Conservation (phyloP, 805 yeast genomes). For the Candida silvatica region DNA sequence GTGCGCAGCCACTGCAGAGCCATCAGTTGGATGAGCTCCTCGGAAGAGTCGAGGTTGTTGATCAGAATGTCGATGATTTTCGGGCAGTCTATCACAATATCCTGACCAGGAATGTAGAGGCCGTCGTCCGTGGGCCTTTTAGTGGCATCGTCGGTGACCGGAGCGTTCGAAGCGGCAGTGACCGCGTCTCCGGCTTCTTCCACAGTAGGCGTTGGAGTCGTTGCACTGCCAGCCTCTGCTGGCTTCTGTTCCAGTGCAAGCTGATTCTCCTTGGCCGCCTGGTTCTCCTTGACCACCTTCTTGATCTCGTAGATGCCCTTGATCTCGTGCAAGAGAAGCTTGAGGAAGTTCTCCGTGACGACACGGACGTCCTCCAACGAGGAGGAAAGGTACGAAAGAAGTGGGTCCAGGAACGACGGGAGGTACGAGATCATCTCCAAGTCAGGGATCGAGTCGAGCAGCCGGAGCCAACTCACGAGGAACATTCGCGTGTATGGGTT, state of each 20-base stretch:
- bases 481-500: slow-evolving; percentile 92
- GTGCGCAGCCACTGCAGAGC: slow-evolving; percentile 78
- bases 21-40: slow-evolving; percentile 68
- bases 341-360: slow-evolving; percentile 73
- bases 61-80: slow-evolving; percentile 74
- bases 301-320: slow-evolving; percentile 67
- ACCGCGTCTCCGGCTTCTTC: too few species aligned
- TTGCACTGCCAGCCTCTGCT: too few species aligned
- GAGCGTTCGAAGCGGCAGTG: too few species aligned
- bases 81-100: slow-evolving; percentile 71
- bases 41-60: slow-evolving; percentile 69
- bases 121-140: slow-evolving; percentile 33
- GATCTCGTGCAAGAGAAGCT: slow-evolving; percentile 71
- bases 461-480: slow-evolving; percentile 85
- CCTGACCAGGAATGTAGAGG: slow-evolving; percentile 67
- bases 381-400: slow-evolving; percentile 72
- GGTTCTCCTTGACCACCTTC: slow-evolving; percentile 31
- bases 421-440: slow-evolving; percentile 78
- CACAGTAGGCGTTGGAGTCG: too few species aligned
- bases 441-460: slow-evolving; percentile 90
- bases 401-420: slow-evolving; percentile 83
- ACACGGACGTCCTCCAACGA: slow-evolving; percentile 81
- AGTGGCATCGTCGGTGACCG: slow-evolving; percentile 9
- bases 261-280: slow-evolving; percentile 8
- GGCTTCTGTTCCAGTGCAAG: background rate